A percentile compares a stretch with the other conserved stretches of the same genome.
Conservation (phyloP, 2,329 filamentous ascomycete species). For the Cyanodermella asteris region DNA sequence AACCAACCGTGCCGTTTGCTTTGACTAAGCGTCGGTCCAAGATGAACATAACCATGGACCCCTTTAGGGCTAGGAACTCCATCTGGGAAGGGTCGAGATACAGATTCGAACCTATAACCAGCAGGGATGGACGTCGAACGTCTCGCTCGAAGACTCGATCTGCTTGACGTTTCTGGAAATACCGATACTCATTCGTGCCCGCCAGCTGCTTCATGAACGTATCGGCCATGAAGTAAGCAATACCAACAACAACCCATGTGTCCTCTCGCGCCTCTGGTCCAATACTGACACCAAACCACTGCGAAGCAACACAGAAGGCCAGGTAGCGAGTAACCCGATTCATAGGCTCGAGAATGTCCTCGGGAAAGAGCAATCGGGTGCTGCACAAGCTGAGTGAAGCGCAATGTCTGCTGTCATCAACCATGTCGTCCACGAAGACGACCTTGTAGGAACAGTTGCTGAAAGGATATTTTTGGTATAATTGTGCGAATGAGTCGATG, state of each 20-base stretch:
- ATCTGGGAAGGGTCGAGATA: slow-evolving; percentile 66
- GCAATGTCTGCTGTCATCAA: slow-evolving; percentile 50
- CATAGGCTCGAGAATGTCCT: slow-evolving; percentile 67
- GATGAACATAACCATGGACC: slow-evolving; percentile 77
- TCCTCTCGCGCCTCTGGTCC: slow-evolving; percentile 63
- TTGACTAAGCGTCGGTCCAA: slow-evolving; percentile 81
- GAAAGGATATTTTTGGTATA: slow-evolving; percentile 79
- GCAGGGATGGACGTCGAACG: slow-evolving; percentile 58
- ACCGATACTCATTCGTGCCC: slow-evolving; percentile 87
- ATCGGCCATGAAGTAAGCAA: slow-evolving; percentile 88
- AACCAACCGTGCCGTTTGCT: slow-evolving; percentile 60
- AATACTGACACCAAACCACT: slow-evolving; percentile 89
- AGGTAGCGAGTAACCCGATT: slow-evolving; percentile 61
- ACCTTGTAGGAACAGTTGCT: slow-evolving; percentile 66
- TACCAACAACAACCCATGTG: slow-evolving; percentile 72
- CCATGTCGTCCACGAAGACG: slow-evolving; percentile 80
- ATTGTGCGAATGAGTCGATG: slow-evolving; percentile 76
- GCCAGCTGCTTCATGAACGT: slow-evolving; percentile 76
- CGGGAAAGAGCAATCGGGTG: slow-evolving; percentile 62
- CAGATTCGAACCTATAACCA: slow-evolving; percentile 55
- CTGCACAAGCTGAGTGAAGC: slow-evolving; percentile 78
- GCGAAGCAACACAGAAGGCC: slow-evolving; percentile 64
- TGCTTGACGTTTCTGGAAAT: slow-evolving; percentile 64
- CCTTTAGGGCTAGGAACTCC: slow-evolving; percentile 80
- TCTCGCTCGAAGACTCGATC: slow-evolving; percentile 69